These are phyloP conservation scores for Coriaria nepalensis DNA, from an alignment of 306 rosid species.

Conservation along the genomic window DNA sequence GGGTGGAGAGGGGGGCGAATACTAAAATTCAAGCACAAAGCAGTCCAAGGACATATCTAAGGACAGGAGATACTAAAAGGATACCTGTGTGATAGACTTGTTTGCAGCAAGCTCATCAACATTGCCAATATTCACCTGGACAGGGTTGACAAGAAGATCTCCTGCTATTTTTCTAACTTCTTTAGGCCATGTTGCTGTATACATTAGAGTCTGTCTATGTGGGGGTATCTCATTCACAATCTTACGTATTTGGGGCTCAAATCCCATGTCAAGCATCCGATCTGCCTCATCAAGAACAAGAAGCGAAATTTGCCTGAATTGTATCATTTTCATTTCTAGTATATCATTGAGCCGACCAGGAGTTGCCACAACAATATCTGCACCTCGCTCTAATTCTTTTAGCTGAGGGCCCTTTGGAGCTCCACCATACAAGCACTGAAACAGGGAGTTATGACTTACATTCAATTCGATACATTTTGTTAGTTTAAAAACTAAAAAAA, in stretches of 20 bases:
- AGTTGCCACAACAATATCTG: conserved; percentile 97
- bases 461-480: neutral
- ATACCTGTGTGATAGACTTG: conserved; percentile 94
- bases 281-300: conserved; percentile 99
- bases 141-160: conserved; percentile 90
- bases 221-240: conserved; percentile 97
- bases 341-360: conserved; percentile 98
- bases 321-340: conserved; percentile 82
- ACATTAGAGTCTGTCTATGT: conserved; percentile 92
- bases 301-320: conserved; percentile 81
- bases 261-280: conserved; percentile 99
- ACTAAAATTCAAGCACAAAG: too few species aligned
- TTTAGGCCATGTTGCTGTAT: conserved; percentile 99
- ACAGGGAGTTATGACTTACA: conserved; percentile 16
- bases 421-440: conserved; percentile 97
- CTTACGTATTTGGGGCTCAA: conserved; percentile 98
- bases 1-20: too few species aligned
- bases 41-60: too few species aligned
- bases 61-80: neutral
- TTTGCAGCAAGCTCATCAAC: conserved; percentile 96
- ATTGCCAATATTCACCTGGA: conserved; percentile 93
- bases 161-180: conserved; percentile 94
- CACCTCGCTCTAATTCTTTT: conserved; percentile 84
- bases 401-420: conserved; percentile 85
- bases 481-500: neutral